phyloP scores from a whole-genome alignment of 2,329 filamentous ascomycete species.

The Pseudogymnoascus sp. region DNA sequence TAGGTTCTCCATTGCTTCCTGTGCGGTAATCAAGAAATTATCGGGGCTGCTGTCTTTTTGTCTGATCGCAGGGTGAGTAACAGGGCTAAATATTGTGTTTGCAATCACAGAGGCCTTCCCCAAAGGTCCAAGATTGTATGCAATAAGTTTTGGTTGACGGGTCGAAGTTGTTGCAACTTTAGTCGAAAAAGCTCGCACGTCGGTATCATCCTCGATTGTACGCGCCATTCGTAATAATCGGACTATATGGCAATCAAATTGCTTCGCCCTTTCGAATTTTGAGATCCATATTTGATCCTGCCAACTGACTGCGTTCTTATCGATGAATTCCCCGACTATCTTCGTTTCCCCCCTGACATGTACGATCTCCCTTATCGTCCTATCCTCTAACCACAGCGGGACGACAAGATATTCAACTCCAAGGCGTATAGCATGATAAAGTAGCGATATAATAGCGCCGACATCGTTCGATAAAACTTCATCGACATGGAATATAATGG shows the following conservation, averaged over 20 bases:
- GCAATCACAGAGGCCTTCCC: constrained; percentile 48
- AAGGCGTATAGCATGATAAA: constrained; percentile 56
- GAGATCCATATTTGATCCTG: not conserved
- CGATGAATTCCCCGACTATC: not conserved
- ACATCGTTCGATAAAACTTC: constrained; percentile 23
- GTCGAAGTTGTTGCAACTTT: not conserved
- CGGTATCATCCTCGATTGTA: constrained; percentile 18
- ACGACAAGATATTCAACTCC: constrained; percentile 55
- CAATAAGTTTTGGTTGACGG: constrained; percentile 31
- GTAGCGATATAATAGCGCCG: constrained; percentile 28
- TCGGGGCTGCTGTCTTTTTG: not conserved
- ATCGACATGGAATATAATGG: constrained; percentile 51
- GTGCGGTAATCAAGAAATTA: constrained; percentile 11
- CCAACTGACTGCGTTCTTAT: not conserved
- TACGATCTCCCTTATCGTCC: not conserved
- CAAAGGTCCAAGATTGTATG: constrained; percentile 47
- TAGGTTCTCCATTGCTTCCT: constrained; percentile 53
- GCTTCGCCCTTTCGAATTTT: not conserved
- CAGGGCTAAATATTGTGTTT: constrained; percentile 49
- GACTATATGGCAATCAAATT: constrained; percentile 31
- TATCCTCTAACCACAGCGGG: not conserved
- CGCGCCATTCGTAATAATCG: constrained; percentile 37
- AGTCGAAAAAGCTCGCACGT: constrained; percentile 19
- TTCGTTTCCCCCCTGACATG: not conserved
- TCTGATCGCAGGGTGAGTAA: constrained; percentile 39